Percentiles rank a stretch among this genome's conserved stretches.
Conservation (phyloP, 176 grass and related monocot species). For the Secale cereale region DNA sequence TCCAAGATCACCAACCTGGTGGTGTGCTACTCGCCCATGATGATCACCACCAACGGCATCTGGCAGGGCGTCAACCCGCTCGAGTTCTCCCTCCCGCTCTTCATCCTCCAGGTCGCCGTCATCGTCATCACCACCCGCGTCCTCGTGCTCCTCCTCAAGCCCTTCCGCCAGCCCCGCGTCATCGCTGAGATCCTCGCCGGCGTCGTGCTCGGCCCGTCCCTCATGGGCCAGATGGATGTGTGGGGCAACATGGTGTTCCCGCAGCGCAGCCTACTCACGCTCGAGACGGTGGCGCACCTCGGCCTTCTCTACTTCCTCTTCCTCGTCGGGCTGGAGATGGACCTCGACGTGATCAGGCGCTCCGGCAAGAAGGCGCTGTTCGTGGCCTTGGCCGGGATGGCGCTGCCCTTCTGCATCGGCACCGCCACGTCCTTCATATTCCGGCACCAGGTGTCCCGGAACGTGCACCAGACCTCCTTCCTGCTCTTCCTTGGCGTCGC, state of each 20-base stretch:
- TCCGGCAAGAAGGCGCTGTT: slow-evolving; percentile 54
- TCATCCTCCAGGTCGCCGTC: slow-evolving; percentile 74
- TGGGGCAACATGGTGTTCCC: slow-evolving; percentile 59
- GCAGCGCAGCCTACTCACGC: slow-evolving; percentile 54
- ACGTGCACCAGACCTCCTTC: slow-evolving; percentile 55
- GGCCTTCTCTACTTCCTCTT: slow-evolving; percentile 85
- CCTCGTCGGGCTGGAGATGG: slow-evolving; percentile 81
- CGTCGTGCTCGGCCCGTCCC: slow-evolving; percentile 64
- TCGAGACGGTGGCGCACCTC: slow-evolving; percentile 80
- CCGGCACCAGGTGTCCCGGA: slow-evolving; percentile 51
- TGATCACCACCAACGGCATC: slow-evolving; percentile 57
- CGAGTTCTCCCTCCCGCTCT: slow-evolving; percentile 72
- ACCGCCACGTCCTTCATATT: slow-evolving; percentile 61
- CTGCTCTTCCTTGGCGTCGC: slow-evolving; percentile 78
- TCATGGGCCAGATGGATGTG: slow-evolving; percentile 37
- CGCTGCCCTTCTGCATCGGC: slow-evolving; percentile 74
- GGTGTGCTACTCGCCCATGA: slow-evolving; percentile 73
- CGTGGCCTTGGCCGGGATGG: slow-evolving; percentile 54
- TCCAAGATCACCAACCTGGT: slow-evolving; percentile 9
- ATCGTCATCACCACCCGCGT: slow-evolving; percentile 71
- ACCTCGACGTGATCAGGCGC: slow-evolving; percentile 51
- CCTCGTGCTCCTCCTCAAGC: slow-evolving; percentile 64
- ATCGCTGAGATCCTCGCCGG: slow-evolving; percentile 87
- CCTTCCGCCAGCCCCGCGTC: slow-evolving; percentile 75
- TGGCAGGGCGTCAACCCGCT: slow-evolving; percentile 69